phyloP scores from a whole-genome alignment of 2,329 filamentous ascomycete genomes.

The Epichloe bromicola region DNA sequence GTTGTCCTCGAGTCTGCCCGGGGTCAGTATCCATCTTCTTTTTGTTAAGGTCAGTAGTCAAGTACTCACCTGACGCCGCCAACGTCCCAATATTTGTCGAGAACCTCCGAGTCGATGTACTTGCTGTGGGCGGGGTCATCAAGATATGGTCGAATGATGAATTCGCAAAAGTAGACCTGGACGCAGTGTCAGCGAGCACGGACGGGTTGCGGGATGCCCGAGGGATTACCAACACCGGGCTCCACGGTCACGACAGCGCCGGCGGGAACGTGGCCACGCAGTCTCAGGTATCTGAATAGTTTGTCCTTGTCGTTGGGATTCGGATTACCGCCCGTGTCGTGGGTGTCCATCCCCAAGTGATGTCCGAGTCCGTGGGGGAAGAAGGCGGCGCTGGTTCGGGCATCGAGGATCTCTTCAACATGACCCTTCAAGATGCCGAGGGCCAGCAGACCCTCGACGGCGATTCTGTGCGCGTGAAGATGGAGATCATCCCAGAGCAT shows the following conservation, averaged over 20 bases:
- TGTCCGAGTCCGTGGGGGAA: slow-evolving; percentile 87
- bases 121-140: slow-evolving; percentile 57
- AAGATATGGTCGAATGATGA: slow-evolving; percentile 73
- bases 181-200: slow-evolving; percentile 3
- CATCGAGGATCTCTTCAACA: slow-evolving; percentile 60
- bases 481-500: slow-evolving; percentile 75
- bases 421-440: slow-evolving; percentile 62
- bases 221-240: slow-evolving; percentile 53
- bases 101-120: slow-evolving; percentile 61
- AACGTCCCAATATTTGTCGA: slow-evolving; percentile 72
- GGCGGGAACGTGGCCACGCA: slow-evolving; percentile 61
- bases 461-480: slow-evolving; percentile 63
- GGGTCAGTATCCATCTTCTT: neutral
- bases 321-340: slow-evolving; percentile 70
- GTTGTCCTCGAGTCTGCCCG: slow-evolving; percentile 49
- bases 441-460: slow-evolving; percentile 63
- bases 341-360: slow-evolving; percentile 85
- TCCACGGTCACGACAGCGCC: slow-evolving; percentile 88
- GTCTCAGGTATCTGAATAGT: slow-evolving; percentile 77
- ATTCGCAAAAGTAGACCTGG: slow-evolving; percentile 78
- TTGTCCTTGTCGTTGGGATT: slow-evolving; percentile 68
- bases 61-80: slow-evolving; percentile 53
- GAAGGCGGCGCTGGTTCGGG: slow-evolving; percentile 76
- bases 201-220: neutral
- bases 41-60: neutral